These are phyloP conservation scores for Myrica gale DNA, from an alignment of 306 rosid genomes.

Conservation along the genomic window DNA sequence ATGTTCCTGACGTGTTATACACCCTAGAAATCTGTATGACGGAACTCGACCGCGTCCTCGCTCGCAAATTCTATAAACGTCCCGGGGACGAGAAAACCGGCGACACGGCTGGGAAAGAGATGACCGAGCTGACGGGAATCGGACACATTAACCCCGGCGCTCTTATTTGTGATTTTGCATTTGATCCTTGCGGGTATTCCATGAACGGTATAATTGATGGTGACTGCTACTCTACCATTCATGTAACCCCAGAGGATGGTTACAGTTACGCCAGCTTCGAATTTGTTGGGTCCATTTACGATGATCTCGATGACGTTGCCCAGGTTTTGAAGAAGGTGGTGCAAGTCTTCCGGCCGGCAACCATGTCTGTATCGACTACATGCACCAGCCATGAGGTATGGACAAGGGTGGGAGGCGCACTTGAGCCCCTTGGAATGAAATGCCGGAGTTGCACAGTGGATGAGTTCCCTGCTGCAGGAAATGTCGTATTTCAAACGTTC, in stretches of 20 bases:
- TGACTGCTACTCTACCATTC: slow-evolving; percentile 86
- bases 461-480: slow-evolving; percentile 70
- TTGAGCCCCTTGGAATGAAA: slow-evolving; percentile 74
- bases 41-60: slow-evolving; percentile 69
- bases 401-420: slow-evolving; percentile 54
- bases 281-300: slow-evolving; percentile 58
- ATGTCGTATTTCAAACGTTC: slow-evolving; percentile 76
- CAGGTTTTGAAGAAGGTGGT: slow-evolving; percentile 69
- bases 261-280: slow-evolving; percentile 93
- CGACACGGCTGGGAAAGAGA: slow-evolving; percentile 72
- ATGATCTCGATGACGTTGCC: slow-evolving; percentile 39
- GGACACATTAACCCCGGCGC: slow-evolving; percentile 60
- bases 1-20: slow-evolving; percentile 34
- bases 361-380: slow-evolving; percentile 77
- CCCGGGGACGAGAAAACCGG: slow-evolving; percentile 55
- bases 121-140: slow-evolving; percentile 76
- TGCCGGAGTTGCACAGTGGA: slow-evolving; percentile 77
- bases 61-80: slow-evolving; percentile 59
- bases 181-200: slow-evolving; percentile 92
- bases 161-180: slow-evolving; percentile 77
- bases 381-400: slow-evolving; percentile 50
- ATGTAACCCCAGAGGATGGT: slow-evolving; percentile 97
- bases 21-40: slow-evolving; percentile 97
- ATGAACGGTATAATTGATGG: slow-evolving; percentile 78
- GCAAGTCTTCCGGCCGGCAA: slow-evolving; percentile 83